phyloP scores from a whole-genome alignment of 441 rosid species.

The Erodium moschatum region DNA sequence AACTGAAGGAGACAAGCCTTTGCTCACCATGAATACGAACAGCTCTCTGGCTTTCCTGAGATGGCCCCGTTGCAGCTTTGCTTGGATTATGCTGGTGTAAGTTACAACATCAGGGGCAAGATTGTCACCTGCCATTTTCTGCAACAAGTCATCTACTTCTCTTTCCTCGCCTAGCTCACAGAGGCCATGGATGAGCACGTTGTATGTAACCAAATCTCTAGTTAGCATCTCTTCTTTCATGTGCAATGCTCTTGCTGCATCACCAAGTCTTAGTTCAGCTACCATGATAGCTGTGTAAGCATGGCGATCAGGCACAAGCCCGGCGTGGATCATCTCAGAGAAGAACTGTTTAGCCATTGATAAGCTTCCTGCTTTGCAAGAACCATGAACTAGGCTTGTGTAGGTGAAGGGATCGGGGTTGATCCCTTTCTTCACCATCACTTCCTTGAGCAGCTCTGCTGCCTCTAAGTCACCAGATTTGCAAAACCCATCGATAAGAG shows the following conservation, averaged over 20 bases:
- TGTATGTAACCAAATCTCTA: constrained; percentile 37
- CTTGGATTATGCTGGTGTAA: constrained; percentile 51
- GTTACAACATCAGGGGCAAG: constrained; percentile 56
- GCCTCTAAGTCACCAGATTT: constrained; percentile 40
- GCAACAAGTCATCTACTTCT: constrained; percentile 37
- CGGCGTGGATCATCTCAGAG: constrained; percentile 49
- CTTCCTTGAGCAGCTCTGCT: constrained; percentile 52
- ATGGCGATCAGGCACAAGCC: constrained; percentile 45
- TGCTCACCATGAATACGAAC: constrained; percentile 45
- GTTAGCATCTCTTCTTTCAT: constrained; percentile 52
- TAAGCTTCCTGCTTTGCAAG: constrained; percentile 42
- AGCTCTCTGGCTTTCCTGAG: constrained; percentile 42
- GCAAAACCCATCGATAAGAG: constrained; percentile 61
- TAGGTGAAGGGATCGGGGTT: constrained; percentile 56
- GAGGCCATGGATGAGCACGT: constrained; percentile 45
- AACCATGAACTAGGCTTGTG: constrained; percentile 52
- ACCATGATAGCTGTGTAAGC: constrained; percentile 42
- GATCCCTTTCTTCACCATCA: constrained; percentile 40
- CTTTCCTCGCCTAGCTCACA: constrained; percentile 38
- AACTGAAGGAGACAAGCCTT: constrained; percentile 44
- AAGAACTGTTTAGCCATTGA: constrained; percentile 37
- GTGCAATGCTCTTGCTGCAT: constrained; percentile 34
- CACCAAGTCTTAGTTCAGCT: constrained; percentile 47
- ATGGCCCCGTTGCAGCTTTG: constrained; percentile 38
- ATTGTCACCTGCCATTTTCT: constrained; percentile 39